A percentile compares a stretch with the other conserved stretches of the same genome.
Conservation (phyloP, 352 stramenopile genomes). For the Thalassiosira sp. region DNA sequence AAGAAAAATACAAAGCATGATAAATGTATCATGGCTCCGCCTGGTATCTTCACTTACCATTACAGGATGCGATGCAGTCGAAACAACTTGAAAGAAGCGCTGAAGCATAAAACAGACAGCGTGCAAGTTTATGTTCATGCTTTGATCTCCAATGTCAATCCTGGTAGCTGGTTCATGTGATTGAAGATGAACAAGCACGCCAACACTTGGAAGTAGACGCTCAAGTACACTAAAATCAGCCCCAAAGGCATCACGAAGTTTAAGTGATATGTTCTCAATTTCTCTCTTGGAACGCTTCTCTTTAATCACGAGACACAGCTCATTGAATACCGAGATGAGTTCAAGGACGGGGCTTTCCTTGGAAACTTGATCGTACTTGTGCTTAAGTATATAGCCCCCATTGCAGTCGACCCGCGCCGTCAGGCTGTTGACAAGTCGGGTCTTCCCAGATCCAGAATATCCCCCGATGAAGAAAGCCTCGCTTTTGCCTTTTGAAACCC, state of each 20-base stretch:
- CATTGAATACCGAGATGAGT: slow-evolving; percentile 39
- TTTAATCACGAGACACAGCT: slow-evolving; percentile 24
- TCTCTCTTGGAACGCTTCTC: slow-evolving; percentile 7
- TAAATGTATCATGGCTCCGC: too few relatives aligned
- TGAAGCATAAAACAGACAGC: slow-evolving; percentile 38
- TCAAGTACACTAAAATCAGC: slow-evolving; percentile 22
- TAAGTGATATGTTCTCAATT: slow-evolving; percentile 6
- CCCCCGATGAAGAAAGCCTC: slow-evolving; percentile 41
- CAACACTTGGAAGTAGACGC: slow-evolving; percentile 23
- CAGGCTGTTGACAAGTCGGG: slow-evolving; percentile 14
- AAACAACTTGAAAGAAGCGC: slow-evolving; percentile 40
- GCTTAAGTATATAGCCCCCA: slow-evolving; percentile 26
- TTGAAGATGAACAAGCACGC: neutral
- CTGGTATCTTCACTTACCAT: slow-evolving; percentile 23
- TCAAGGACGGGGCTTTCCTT: slow-evolving; percentile 24
- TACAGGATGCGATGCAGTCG: slow-evolving; percentile 28
- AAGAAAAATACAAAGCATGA: too few relatives aligned
- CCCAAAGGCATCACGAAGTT: slow-evolving; percentile 33
- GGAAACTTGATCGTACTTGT: slow-evolving; percentile 42
- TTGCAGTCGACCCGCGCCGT: slow-evolving; percentile 9
- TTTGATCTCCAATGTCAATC: neutral
- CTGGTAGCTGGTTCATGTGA: neutral
- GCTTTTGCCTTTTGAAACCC: slow-evolving; percentile 16
- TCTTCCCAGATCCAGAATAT: slow-evolving; percentile 39
- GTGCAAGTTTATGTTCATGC: slow-evolving; percentile 21